These are phyloP conservation scores for Cordyceps pruinosa DNA, from an alignment of 2,329 filamentous ascomycete species.

Conservation along the genomic window DNA sequence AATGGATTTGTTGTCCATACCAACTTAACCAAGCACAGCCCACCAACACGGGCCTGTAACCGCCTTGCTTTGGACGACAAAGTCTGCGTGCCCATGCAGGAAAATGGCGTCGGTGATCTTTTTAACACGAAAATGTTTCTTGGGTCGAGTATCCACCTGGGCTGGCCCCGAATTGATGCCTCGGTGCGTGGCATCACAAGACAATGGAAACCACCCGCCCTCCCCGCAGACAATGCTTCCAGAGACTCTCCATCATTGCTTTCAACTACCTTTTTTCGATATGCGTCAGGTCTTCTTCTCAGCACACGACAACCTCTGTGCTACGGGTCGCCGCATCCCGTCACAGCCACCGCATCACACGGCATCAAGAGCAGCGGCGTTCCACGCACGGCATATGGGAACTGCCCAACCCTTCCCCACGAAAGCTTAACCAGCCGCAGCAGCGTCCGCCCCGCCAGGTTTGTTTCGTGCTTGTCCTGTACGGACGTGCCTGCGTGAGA, in stretches of 20 bases:
- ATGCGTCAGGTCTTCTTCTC: not conserved
- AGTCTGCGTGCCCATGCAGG: not conserved
- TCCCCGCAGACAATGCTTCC: not conserved
- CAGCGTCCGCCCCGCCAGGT: not conserved
- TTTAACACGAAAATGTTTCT: not conserved
- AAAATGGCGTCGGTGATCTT: too few species aligned
- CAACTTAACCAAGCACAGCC: not conserved
- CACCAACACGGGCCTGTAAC: not conserved
- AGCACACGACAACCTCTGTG: not conserved
- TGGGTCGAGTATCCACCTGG: not conserved
- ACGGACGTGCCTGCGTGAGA: too few species aligned
- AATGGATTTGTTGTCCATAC: not conserved
- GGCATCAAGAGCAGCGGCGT: not conserved
- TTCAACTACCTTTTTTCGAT: not conserved
- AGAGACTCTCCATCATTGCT: not conserved
- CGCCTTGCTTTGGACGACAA: not conserved
- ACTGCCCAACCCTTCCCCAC: not conserved
- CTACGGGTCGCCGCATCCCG: not conserved
- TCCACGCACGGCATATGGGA: too few species aligned
- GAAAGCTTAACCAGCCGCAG: not conserved
- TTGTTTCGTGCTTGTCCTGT: too few species aligned
- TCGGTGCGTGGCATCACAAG: not conserved
- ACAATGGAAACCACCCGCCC: not conserved
- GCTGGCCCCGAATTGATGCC: not conserved
- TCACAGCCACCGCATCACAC: not conserved